Evolutionary conservation across 768 basidiomycete species (phyloP).

Genomic region (Boletales sp.): DNA sequence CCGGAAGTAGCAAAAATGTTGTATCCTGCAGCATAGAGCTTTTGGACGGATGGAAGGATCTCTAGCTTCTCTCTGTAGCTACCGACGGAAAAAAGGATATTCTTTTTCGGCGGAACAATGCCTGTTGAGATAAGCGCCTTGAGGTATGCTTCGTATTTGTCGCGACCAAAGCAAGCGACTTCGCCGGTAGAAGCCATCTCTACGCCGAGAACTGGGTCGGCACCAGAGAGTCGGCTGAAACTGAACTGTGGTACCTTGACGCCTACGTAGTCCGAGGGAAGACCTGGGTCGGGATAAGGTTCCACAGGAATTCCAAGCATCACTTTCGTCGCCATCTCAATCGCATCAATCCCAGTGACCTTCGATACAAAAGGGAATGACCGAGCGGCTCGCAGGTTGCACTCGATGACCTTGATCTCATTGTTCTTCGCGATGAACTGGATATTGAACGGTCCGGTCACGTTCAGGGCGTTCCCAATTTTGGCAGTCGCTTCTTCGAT

Average conservation of each 20-base stretch:
- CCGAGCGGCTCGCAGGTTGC: constrained; percentile 94
- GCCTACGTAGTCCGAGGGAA: constrained; percentile 93
- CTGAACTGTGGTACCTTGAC: constrained; percentile 99
- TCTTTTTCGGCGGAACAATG: constrained; percentile 93
- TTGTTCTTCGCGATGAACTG: constrained; percentile 99
- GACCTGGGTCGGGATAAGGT: constrained; percentile 82
- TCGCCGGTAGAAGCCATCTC: constrained; percentile 99
- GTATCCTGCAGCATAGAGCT: constrained; percentile 88
- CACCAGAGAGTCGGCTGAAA: constrained; percentile 93
- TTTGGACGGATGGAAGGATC: constrained; percentile 92
- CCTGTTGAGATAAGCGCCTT: constrained; percentile 97
- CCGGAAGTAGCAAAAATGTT: constrained; percentile 97
- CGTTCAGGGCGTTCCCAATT: constrained; percentile 96
- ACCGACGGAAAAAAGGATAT: constrained; percentile 94
- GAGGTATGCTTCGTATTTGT: constrained; percentile 98
- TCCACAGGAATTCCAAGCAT: constrained; percentile 91
- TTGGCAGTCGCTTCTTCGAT: constrained; percentile 97
- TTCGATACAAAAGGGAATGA: constrained; percentile 99
- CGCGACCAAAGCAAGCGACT: constrained; percentile 95
- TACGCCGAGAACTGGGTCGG: constrained; percentile 95
- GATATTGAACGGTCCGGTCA: constrained; percentile 98
- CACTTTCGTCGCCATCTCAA: constrained; percentile 98
- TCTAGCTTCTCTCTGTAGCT: constrained; percentile 98
- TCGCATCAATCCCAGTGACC: constrained; percentile 95
- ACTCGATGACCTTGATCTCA: constrained; percentile 99